Evolutionary conservation across 1,284 basidiomycete genomes (phyloP), one percentile per base, ranked within the genome.

Genomic region (Gymnopus androsaceus): DNA sequence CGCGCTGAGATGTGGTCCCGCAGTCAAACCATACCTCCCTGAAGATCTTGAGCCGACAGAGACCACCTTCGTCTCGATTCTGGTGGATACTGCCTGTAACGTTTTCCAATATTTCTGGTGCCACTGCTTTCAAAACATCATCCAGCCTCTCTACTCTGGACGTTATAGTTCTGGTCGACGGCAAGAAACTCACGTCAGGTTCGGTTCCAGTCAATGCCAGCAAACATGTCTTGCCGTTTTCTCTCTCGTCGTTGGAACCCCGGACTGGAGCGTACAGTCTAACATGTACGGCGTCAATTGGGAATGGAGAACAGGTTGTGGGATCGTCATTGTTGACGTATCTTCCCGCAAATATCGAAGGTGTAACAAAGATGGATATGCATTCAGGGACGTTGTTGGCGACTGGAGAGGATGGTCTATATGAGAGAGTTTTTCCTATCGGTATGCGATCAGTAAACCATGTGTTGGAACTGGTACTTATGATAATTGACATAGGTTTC

Each of bases 1-100:
- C 11, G 82, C 85, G 0, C 75, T 91, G 55, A 80, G 85, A 53
- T 91, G 88, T 64, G 77, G 79, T 1, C 87, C 85, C n/a, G 82
- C 77, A 2, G 80, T 88, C 54, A 77, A 82, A 33, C 89, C 89
- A 1, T 91, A 87, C 67, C 78, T 90, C 3, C 75, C 79, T 3
- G 75, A 76, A 50, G 83, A 87, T 57, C 69, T 68, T 4, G 62
- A 67, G 12, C 65, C 72, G 0, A 66, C 69, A 11, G 67, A 70
- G 12, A 67, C 75, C 0, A 67, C 70, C 9, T 65, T 59, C 8
- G 70, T 65, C 2, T 62, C 67, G 9, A 69, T 90, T 59, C 67
- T 91, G 42, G 66, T 90, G 37, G 86, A 90, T 60, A 73, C 84
- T 0, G 75, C 76, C 4, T 65, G n/a, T 90, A 36, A 81, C 80